These are phyloP conservation scores for Jamesozyma spencerorum DNA, from an alignment of 805 yeast genomes.

Conservation along the genomic window DNA sequence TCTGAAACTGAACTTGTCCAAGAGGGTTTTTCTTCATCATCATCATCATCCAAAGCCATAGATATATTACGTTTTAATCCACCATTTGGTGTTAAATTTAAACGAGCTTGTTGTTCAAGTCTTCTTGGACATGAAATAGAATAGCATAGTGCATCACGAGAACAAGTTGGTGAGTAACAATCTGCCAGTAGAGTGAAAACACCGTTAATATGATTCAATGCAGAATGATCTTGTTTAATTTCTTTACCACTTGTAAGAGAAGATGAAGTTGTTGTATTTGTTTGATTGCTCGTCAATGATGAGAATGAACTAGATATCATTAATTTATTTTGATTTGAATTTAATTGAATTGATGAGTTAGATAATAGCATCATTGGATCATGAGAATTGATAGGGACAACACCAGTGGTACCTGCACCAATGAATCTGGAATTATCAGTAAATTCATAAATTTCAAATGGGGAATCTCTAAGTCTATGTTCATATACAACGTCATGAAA, in stretches of 20 bases:
- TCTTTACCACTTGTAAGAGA: not conserved
- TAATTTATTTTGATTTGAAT: not conserved
- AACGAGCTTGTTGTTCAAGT: slow-evolving; percentile 88
- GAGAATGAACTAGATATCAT: slow-evolving; percentile 12
- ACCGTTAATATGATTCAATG: slow-evolving; percentile 48
- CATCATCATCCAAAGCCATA: slow-evolving; percentile 26
- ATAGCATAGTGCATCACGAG: slow-evolving; percentile 79
- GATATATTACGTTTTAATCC: slow-evolving; percentile 59
- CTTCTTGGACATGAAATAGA: slow-evolving; percentile 95
- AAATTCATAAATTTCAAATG: slow-evolving; percentile 80
- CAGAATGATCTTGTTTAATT: slow-evolving; percentile 2
- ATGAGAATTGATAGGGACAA: slow-evolving; percentile 18
- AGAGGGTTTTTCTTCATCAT: slow-evolving; percentile 66
- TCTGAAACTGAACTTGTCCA: slow-evolving; percentile 92
- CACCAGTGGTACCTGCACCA: slow-evolving; percentile 15
- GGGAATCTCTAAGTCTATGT: slow-evolving; percentile 83
- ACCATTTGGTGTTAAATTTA: slow-evolving; percentile 80
- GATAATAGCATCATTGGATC: slow-evolving; percentile 24
- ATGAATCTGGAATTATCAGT: slow-evolving; percentile 34
- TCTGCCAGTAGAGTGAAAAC: slow-evolving; percentile 87
- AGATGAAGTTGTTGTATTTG: not conserved
- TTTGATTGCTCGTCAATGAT: slow-evolving; percentile 7
- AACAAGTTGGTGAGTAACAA: slow-evolving; percentile 95
- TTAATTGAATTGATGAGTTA: slow-evolving; percentile 8
- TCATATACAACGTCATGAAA: slow-evolving; percentile 95